Evolutionary conservation across 2,329 filamentous ascomycete genomes (phyloP), one percentile per base, ranked within the genome.

Genomic region (Akanthomyces uredinophilus): DNA sequence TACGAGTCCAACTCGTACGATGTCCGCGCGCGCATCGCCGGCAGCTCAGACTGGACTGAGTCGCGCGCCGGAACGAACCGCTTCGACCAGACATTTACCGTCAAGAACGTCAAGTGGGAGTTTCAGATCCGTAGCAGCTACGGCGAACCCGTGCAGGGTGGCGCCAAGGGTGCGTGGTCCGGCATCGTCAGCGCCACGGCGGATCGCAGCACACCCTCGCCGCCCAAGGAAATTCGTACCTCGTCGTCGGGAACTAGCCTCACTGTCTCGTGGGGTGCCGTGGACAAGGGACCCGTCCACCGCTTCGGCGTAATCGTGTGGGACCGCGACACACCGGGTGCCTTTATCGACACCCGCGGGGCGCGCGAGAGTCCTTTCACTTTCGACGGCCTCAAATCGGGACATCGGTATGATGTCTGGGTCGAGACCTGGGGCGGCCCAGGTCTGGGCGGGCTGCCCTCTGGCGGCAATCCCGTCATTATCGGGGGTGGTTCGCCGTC

Each of bases 1-100:
- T 52, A 51, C 46, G 47, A 49, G 37, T 35, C 57, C 46, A 39
- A 60, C 22, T 20, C 43, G 20, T 60, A 60, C 24, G 47, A 60
- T 37, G 57, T 60, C 2, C 44, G 57, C 32, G 43, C 32, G 10
- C 57, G 57, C 29, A 49, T 47, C n/a, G 29, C 44, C 14, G 57
- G 46, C 11, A 14, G 24, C 18, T 13, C 29, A 3, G 47, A 51
- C 11, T 60, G 57, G 57, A 60, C 57, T 8, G 47, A 50, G 37
- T 27, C 46, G n/a, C 47, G 47, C 22, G 46, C 47, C 16, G 46
- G 37, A 6, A 52, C 47, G 4, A 60, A 60, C 47, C 44, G 57
- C 29, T 32, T 24, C 39, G 57, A 60, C 24, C 35, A 43, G 44
- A 50, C 46, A 0, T 44, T 37, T 14, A 51, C 57, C 13, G 22